Evolutionary conservation across 768 basidiomycete species (phyloP), one percentile per base, ranked within the genome.

Genomic region (Mycena amicta): DNA sequence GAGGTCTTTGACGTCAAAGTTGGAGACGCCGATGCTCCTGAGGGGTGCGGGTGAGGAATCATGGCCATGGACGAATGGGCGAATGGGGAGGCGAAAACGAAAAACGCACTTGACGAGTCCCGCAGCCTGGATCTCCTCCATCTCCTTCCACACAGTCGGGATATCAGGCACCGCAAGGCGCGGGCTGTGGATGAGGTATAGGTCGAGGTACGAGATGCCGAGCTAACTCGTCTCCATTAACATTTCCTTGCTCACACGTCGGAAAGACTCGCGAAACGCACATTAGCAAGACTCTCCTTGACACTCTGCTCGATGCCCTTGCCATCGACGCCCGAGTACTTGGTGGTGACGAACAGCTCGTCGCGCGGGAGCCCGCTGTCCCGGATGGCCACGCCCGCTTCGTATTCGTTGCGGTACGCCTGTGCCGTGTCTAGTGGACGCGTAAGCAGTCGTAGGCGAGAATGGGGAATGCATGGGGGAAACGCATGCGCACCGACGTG

Each of bases 1-100:
- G 18, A 92, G 74, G 49, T 85, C 71, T 1, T 75, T 68, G 29
- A 88, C 60, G 3, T 66, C 68, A 68, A 87, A 90, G 71, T 91
- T 91, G 72, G 84, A 86, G 54, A 92, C 87, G 18, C 89, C 89
- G 53, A 89, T 88, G 68, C 83, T 87, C 80, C 86, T 89, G 56
- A 18, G 22, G 1, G n/a, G n/a, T n/a, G 56, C 0, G 13, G n/a
- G 5, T 49, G 50, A 49, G 31, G n/a, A 33, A 13, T 16, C 3
- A 22, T 23, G 27, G n/a, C n/a, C n/a, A n/a, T n/a, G n/a, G n/a
- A n/a, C n/a, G n/a, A n/a, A n/a, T n/a, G n/a, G n/a, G n/a, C n/a
- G n/a, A n/a, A n/a, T n/a, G n/a, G n/a, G n/a, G n/a, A n/a, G n/a
- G n/a, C n/a, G n/a, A n/a, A n/a, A n/a, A n/a, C n/a, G 5, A 18